Conservation (phyloP, 1,284 basidiomycete species). For the Leccinum pachyderme region DNA sequence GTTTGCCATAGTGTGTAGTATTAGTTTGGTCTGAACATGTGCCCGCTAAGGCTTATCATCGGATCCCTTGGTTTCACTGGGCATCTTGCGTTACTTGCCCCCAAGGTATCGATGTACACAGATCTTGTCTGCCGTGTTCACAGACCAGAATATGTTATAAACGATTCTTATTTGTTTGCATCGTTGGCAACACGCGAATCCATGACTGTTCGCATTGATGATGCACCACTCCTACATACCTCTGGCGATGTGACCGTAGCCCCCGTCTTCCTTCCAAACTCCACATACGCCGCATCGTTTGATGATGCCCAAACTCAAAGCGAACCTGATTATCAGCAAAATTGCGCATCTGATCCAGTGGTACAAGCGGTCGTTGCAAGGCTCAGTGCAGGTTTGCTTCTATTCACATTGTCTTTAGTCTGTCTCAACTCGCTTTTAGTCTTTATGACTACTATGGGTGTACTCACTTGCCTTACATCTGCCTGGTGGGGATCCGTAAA, state of each 20-base stretch:
- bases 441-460: conserved; percentile 67
- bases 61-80: conserved; percentile 54
- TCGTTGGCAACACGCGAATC: neutral
- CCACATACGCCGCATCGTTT: neutral
- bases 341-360: conserved; percentile 68
- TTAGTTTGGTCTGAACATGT: neutral
- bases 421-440: conserved; percentile 35
- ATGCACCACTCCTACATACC: neutral
- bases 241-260: neutral
- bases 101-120: conserved; percentile 64
- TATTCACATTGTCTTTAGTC: conserved; percentile 2
- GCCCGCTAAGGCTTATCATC: conserved; percentile 50
- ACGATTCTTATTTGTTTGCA: neutral
- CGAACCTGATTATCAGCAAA: conserved; percentile 20
- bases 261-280: neutral
- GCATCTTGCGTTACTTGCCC: conserved; percentile 55
- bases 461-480: conserved; percentile 72
- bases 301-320: neutral
- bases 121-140: conserved; percentile 52
- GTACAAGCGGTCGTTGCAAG: conserved; percentile 73
- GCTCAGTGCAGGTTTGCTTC: conserved; percentile 52
- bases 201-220: neutral
- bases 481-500: conserved; percentile 79
- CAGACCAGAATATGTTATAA: conserved; percentile 47
- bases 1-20: conserved; percentile 20